These are phyloP conservation scores for Talaromyces sp. DNA, from an alignment of 2,329 filamentous ascomycete genomes.

Conservation along the genomic window DNA sequence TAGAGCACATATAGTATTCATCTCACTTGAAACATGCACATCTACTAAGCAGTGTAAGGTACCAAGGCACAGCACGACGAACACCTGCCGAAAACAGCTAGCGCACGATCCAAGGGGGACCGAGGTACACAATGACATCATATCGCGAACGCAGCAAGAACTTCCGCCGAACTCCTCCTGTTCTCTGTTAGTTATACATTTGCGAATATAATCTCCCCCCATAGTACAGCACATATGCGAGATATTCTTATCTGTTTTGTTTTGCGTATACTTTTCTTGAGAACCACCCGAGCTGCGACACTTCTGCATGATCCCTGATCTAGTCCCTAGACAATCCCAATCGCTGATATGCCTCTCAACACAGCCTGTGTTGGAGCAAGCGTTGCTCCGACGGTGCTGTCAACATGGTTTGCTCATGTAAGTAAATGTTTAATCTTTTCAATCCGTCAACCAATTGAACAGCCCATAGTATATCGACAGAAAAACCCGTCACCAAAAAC, in stretches of 20 bases:
- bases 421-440: slow-evolving; percentile 34
- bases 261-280: not conserved
- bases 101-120: not conserved
- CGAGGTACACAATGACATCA: slow-evolving; percentile 15
- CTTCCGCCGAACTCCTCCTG: not conserved
- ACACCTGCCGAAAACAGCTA: slow-evolving; percentile 4
- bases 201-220: no score
- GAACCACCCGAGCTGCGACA: not conserved
- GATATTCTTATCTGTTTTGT: not conserved
- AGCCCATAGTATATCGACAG: slow-evolving; percentile 71
- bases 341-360: slow-evolving; percentile 60
- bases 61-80: not conserved
- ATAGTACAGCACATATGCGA: not conserved
- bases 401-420: slow-evolving; percentile 83
- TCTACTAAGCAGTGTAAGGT: not conserved
- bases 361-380: slow-evolving; percentile 78
- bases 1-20: not conserved
- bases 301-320: not conserved
- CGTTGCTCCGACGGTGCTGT: slow-evolving; percentile 81
- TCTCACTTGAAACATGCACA: no score
- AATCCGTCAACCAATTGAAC: not conserved
- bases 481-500: slow-evolving; percentile 70
- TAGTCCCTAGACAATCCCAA: slow-evolving; percentile 10
- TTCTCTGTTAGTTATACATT: not conserved
- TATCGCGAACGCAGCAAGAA: not conserved